Base-by-base conservation (phyloP, 2,329 filamentous ascomycete genomes). In the Cercospora zeina region DNA sequence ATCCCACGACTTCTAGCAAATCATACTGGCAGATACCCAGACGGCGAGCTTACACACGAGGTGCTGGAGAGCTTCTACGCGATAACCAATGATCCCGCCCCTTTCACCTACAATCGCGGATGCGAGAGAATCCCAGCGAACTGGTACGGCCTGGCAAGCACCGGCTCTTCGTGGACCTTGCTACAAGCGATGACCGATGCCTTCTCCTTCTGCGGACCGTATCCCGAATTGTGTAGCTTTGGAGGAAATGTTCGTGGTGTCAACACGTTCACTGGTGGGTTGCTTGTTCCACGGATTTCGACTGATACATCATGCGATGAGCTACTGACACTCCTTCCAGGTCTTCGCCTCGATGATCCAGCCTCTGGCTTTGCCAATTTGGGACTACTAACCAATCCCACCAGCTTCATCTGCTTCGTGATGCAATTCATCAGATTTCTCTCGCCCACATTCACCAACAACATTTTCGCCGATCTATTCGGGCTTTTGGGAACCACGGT, bases 61-160 rank as follows among this genome's bases (percentile, higher is more conserved):
- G 51, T 51, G 13, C 11, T 61, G 3, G 33, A 61, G 19, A 30
- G 16, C 30, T 37, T 61, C 31, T 61, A 50, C 21, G 59, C 27
- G 1, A 16, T 61, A 5, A 55, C 47, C 31, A 16, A 57, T 36
- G 24, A 51, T n/a, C 59, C 59, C 6, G 19, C n/a, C 6, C 59
- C 59, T 9, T 61, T 61, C 33, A 61, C 59, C 7, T 57, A 61
- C 59, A 51, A n/a, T 9, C 24, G 31, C 13, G 59, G 59, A 5
- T 56, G 51, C n/a, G 59, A 61, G 30, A 16, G 51, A 2, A 61
- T 61, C 27, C 59, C 59, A 5, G 47, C 37, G 31, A 56, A 56
- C n/a, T 61, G 59, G 59, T 56, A 57, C 31, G 37, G 49, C 24
- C 50, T 16, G 19, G 9, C 13, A 9, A 21, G 31, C 11, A 9